phyloP scores from a whole-genome alignment of 2,329 filamentous ascomycete genomes.

The Nannizziopsis arthrosporioides region DNA sequence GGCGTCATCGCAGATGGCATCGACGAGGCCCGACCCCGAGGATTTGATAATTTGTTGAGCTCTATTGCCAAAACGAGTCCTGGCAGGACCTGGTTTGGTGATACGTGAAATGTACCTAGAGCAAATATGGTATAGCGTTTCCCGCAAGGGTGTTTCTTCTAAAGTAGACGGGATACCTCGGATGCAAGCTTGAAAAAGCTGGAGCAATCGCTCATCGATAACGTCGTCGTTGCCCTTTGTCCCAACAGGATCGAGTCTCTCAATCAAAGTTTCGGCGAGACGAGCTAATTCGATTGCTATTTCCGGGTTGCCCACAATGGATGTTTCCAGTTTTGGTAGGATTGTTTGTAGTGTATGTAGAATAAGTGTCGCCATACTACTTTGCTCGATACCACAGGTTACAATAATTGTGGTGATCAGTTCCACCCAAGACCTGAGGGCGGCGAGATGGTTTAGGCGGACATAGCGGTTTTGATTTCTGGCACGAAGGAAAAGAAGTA shows the following conservation, averaged over 20 bases:
- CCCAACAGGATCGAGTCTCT: slow-evolving; percentile 29
- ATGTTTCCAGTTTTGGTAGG: slow-evolving; percentile 72
- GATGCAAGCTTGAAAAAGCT: slow-evolving; percentile 80
- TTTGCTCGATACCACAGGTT: slow-evolving; percentile 64
- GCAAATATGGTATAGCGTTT: slow-evolving; percentile 83
- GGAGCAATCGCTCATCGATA: slow-evolving; percentile 77
- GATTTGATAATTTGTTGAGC: slow-evolving; percentile 61
- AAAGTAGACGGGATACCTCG: slow-evolving; percentile 65
- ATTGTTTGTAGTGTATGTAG: slow-evolving; percentile 78
- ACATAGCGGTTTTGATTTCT: slow-evolving; percentile 32
- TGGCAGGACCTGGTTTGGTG: slow-evolving; percentile 20
- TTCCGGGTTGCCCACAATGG: slow-evolving; percentile 54
- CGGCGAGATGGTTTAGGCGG: slow-evolving; percentile 44
- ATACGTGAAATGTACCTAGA: slow-evolving; percentile 63
- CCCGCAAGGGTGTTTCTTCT: slow-evolving; percentile 59
- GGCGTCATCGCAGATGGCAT: slow-evolving; percentile 84
- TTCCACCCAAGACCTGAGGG: slow-evolving; percentile 74
- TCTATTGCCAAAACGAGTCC: slow-evolving; percentile 21
- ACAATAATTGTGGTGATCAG: slow-evolving; percentile 74
- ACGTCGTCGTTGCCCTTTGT: slow-evolving; percentile 45
- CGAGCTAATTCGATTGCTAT: slow-evolving; percentile 66
- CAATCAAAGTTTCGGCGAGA: slow-evolving; percentile 56
- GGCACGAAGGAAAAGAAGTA: slow-evolving; percentile 31
- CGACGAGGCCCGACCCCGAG: slow-evolving; percentile 69
- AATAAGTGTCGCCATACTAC: slow-evolving; percentile 63